Conservation (phyloP, 2,329 filamentous ascomycete genomes). For the Cadophora sp. region DNA sequence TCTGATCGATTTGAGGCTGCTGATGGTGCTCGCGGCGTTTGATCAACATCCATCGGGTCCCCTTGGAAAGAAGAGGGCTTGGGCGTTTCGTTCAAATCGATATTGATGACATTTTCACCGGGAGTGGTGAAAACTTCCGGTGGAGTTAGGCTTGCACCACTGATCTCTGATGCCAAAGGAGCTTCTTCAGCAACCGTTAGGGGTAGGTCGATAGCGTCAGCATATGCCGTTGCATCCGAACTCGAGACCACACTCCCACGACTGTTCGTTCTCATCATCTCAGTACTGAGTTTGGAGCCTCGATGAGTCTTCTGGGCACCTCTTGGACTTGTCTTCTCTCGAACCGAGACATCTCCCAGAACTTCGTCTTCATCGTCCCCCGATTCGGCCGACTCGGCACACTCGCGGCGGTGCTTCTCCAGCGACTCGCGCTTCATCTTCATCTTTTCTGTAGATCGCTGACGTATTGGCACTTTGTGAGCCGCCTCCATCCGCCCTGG, state of each 20-base stretch:
- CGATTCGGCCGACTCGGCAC: constrained; percentile 80
- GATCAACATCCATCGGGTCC: constrained; percentile 38
- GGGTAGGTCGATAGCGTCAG: constrained; percentile 38
- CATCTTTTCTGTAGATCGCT: constrained; percentile 76
- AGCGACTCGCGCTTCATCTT: constrained; percentile 76
- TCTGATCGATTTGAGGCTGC: constrained; percentile 28
- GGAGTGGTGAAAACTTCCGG: constrained; percentile 38
- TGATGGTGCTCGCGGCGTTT: constrained; percentile 40
- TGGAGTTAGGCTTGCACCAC: constrained; percentile 38
- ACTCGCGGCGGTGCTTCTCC: constrained; percentile 75
- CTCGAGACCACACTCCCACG: constrained; percentile 73
- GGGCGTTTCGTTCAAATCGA: constrained; percentile 42
- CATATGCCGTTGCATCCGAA: constrained; percentile 36
- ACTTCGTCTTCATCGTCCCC: constrained; percentile 97
- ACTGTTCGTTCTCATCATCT: constrained; percentile 98
- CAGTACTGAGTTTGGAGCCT: constrained; percentile 88
- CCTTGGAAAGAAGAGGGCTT: constrained; percentile 32
- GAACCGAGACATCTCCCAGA: constrained; percentile 62
- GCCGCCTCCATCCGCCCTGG: constrained; percentile 62
- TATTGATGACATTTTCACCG: constrained; percentile 30
- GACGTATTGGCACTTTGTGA: constrained; percentile 51
- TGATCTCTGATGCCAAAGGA: constrained; percentile 36
- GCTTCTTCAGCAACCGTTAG: constrained; percentile 41
- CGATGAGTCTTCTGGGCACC: constrained; percentile 66
- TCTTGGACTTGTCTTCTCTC: constrained; percentile 49